Base-by-base conservation (phyloP, 2,329 filamentous ascomycete species). In the Pseudogymnoascus sp. region DNA sequence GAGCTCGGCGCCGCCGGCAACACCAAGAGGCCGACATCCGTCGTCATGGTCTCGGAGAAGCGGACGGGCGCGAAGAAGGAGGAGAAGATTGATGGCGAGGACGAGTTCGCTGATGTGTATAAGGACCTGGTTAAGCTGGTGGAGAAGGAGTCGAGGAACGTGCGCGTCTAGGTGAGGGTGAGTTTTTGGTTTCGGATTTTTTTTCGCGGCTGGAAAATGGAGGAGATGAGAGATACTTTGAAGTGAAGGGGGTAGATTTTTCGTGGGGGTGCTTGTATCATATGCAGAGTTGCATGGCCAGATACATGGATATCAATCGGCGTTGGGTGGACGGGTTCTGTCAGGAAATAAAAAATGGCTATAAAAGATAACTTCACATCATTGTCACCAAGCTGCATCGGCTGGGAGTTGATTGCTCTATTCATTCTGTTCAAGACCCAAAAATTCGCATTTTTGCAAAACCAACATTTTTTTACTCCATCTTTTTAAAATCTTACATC, bases 1-100 rank as follows among this genome's bases (percentile, higher is more conserved):
- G 93, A 97, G 80, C 86, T 99, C 64, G 95, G 95, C 73, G 90
- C 91, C 70, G 93, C 95, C 3, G 93, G 93, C 66, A 90, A 88
- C 76, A 99, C 95, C 60, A 99, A 97, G 87, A 83, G 95, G 68
- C 95, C 95, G 61, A 99, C 95, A 36, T 96, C 90, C 76, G 95
- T 99, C 63, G 91, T 97, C 71, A 96, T 99, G 92, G 86, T 89
- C 72, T 83, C 83, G 74, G 84, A 86, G 76, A 82, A 82, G 76
- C 73, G 75, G 71, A 74, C 74, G 60, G 74, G 73, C 47, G 70
- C 72, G 35, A 74, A 74, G 67, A 74, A 74, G 67, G 69, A 67
- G 13, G 72, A 76, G 69, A 77, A 79, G 68, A 78, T 75, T 57
- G 75, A 76, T 63, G 81, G 79, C 35, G 80, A 77, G 50, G 83